These are phyloP conservation scores for Penicillium nucicola DNA, from an alignment of 495 filamentous ascomycete species.

Conservation along the genomic window DNA sequence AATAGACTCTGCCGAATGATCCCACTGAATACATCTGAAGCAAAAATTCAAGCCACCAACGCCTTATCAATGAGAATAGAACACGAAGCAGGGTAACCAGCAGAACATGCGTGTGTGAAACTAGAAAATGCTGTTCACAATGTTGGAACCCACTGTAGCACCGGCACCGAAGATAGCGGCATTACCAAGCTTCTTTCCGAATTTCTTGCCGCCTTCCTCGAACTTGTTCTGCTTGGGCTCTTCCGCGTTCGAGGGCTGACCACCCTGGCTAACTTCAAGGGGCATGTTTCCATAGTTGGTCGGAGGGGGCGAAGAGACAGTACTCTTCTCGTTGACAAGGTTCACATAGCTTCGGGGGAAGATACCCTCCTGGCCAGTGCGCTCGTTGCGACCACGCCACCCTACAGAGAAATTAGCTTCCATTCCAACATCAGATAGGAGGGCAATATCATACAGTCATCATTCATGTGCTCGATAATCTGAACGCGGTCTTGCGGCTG, in stretches of 20 bases:
- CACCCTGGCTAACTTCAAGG: conserved; percentile 48
- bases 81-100: background rate
- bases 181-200: conserved; percentile 56
- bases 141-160: conserved; percentile 84
- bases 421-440: background rate
- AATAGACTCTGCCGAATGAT: background rate
- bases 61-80: conserved; percentile 10
- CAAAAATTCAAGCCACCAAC: conserved; percentile 12
- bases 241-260: conserved; percentile 22
- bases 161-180: conserved; percentile 76
- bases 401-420: conserved; percentile 22
- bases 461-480: conserved; percentile 87
- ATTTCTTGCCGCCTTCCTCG: conserved; percentile 53
- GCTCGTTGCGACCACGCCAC: conserved; percentile 81
- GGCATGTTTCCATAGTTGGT: conserved; percentile 53
- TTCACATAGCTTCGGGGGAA: conserved; percentile 90
- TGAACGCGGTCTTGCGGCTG: conserved; percentile 71
- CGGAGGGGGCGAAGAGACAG: conserved; percentile 23
- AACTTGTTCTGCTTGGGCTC: conserved; percentile 44
- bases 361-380: conserved; percentile 80
- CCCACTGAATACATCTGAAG: conserved; percentile 4
- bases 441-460: conserved; percentile 64
- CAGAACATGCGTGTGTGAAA: background rate
- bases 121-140: conserved; percentile 92
- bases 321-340: conserved; percentile 45